Evolutionary conservation across 345 rosid species (phyloP), one percentile per base, ranked within the genome.

Genomic region (Eucalyptus curtisii): DNA sequence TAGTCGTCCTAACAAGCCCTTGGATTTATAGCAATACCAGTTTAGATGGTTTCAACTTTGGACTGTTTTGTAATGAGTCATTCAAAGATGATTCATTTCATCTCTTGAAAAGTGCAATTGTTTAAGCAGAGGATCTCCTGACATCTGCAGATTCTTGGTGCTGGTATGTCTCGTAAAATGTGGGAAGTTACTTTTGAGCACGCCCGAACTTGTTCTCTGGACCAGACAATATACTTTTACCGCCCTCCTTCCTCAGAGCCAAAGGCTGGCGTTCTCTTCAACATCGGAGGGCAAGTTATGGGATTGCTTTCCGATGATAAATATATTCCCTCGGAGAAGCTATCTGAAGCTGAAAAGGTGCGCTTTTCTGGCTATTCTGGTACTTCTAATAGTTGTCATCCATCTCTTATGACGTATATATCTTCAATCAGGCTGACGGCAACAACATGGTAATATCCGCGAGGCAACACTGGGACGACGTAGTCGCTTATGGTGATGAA

Each of bases 141-240:
- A 76, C 30, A 37, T 76, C 84, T 92, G 92, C 93, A 98, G 99
- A 93, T 97, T 90, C 97, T 98, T 66, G 99, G 99, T 85, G 93
- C 99, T 9, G 99, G 99, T 40, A 98, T 98, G 99, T 98, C 99
- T 88, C 94, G 98, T 71, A 98, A 97, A 94, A 98, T 96, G 99
- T 98, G 99, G 99, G 99, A 98, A 88, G 95, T 97, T 81, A 95
- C 98, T 0, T 92, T 96, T 85, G 99, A 97, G 88, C 99, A 98
- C 90, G 98, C 99, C 87, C 94, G 92, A 66, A 94, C 99, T 17
- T 98, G 99, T 89, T 92, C 92, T 55, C 92, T 98, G 71, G 98
- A 98, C 90, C 95, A 93, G 91, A 95, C 92, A 86, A 89, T 94
- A 27, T 92, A 93, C 90, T 90, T 95, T 86, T 95, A 96, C 92